phyloP scores from a whole-genome alignment of 768 basidiomycete species.

The Pisolithus albus region DNA sequence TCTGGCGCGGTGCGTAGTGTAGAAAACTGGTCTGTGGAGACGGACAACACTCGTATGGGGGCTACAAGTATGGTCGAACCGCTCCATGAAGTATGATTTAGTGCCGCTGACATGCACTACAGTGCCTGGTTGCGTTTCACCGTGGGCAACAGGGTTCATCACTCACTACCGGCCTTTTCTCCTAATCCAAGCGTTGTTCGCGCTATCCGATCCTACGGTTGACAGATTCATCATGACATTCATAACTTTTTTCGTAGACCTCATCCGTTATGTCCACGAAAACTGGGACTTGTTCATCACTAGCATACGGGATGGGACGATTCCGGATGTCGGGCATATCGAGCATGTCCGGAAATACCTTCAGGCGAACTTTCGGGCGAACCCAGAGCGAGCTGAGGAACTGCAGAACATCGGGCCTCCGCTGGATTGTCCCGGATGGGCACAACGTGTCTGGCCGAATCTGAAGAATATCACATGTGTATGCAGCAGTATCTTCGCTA shows the following conservation, averaged over 20 bases:
- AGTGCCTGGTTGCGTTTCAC: conserved; percentile 2
- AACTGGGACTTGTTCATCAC: conserved; percentile 7
- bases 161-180: conserved; percentile 9
- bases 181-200: conserved; percentile 13
- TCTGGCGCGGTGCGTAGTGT: no score
- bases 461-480: no score
- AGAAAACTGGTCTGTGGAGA: not conserved
- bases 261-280: conserved; percentile 5
- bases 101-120: no score
- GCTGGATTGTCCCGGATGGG: no score
- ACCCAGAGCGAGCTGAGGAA: conserved; percentile 3
- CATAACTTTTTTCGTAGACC: conserved; percentile 6
- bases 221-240: conserved; percentile 6
- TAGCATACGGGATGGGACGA: conserved; percentile 5
- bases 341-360: conserved; percentile 4
- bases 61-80: not conserved
- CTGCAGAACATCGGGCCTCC: not conserved
- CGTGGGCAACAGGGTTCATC: conserved; percentile 6
- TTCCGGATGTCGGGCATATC: conserved; percentile 12
- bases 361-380: conserved; percentile 6
- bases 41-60: not conserved
- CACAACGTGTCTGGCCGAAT: no score
- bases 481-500: no score
- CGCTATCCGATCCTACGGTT: conserved; percentile 5
- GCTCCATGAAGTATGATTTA: no score